phyloP scores from a whole-genome alignment of 192 early-diverging fungal genomes.

The Spizellomyces sp. region DNA sequence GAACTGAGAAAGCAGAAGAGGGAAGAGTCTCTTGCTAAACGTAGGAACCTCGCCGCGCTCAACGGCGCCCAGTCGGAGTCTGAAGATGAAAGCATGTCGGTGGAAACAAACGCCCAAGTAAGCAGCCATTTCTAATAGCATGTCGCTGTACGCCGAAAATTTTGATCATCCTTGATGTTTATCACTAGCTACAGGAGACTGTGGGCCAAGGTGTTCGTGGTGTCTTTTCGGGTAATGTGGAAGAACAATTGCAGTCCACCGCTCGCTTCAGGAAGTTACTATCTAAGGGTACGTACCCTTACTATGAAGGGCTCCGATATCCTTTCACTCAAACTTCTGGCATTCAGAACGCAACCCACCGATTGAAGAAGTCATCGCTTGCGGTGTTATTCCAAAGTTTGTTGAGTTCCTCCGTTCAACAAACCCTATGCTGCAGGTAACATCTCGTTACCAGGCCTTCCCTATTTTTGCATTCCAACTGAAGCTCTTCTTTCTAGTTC shows the following conservation, averaged over 20 bases:
- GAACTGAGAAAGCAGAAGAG: constrained; percentile 96
- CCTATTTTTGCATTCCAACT: background rate
- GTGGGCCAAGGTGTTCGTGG: constrained; percentile 78
- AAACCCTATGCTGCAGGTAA: constrained; percentile 82
- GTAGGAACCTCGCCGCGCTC: constrained; percentile 75
- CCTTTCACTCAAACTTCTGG: background rate
- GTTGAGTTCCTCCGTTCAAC: constrained; percentile 89
- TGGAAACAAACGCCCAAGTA: constrained; percentile 61
- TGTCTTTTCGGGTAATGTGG: constrained; percentile 76
- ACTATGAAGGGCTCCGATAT: background rate
- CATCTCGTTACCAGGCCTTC: background rate
- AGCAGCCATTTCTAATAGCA: background rate
- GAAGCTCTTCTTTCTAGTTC: constrained; percentile 60
- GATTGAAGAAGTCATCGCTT: constrained; percentile 93
- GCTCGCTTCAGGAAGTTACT: constrained; percentile 93
- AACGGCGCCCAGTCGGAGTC: constrained; percentile 56
- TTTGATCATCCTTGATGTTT: constrained; percentile 4
- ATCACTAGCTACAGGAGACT: constrained; percentile 68
- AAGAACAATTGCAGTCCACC: constrained; percentile 79
- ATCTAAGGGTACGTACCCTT: constrained; percentile 58
- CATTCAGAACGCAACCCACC: constrained; percentile 89
- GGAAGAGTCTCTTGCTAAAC: constrained; percentile 90
- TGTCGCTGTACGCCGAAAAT: constrained; percentile 2
- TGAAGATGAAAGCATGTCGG: constrained; percentile 73
- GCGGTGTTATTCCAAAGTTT: constrained; percentile 91